Base-by-base conservation (phyloP, 768 basidiomycete species). In the Termitomyces sp. region DNA sequence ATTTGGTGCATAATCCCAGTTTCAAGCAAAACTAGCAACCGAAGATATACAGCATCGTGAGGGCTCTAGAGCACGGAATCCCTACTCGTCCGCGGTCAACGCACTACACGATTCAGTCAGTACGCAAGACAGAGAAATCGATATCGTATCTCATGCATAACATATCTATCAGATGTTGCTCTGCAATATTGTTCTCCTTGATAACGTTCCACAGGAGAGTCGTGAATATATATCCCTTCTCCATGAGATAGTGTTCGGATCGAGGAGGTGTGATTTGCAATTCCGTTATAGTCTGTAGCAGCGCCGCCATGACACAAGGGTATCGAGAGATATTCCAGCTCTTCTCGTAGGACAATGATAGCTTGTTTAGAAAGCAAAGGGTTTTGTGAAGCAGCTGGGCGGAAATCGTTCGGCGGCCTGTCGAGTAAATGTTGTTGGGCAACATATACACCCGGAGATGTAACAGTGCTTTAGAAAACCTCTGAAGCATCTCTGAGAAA, bases 91-190 rank as follows among this genome's bases (percentile, higher is more conserved):
- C 91, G 14, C 96, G 87, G 73, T 96, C 86, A 73, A 99, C 20
- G 96, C 97, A 76, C 97, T 96, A 69, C 60, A 29, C 43, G 47
- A 45, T 36, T 34, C 61, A 51, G 47, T 36, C 14, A 40, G 15
- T 52, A 38, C 8, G 43, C 29, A 29, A 32, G n/a, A 12, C 53
- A 10, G 48, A 25, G 5, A 37, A 47, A 46, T 12, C 52, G 49
- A 31, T 45, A 63, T 34, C 76, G 47, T 72, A 96, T 96, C 95
- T 97, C 94, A 98, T 97, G 78, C 96, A 98, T 63, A 99, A 81
- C 97, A 99, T 99, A 77, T 98, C 96, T 75, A 99, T 98, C 68
- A 99, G 79, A 78, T 99, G 97, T 76, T 98, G 96, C 76, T 99
- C 97, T 17, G 97, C 97, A 57, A 97, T 82, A 73, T 99, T 98